Conservation (phyloP, 345 rosid genomes). For the Lepidium africanum region DNA sequence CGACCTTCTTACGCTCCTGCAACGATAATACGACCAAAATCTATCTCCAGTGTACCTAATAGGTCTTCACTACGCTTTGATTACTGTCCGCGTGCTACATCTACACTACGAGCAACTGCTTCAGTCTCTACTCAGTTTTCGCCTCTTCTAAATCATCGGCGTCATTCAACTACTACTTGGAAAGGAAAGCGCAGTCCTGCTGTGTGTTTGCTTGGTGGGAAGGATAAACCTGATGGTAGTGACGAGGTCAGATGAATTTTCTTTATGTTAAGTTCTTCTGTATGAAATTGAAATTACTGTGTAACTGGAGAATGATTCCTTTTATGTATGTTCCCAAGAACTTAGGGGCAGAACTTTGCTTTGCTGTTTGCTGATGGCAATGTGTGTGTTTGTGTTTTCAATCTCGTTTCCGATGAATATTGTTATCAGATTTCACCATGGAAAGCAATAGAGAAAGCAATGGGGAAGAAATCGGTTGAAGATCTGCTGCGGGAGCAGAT, state of each 20-base stretch:
- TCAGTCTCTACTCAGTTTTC: slow-evolving; percentile 15
- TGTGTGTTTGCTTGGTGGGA: slow-evolving; percentile 59
- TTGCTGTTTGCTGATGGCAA: background rate
- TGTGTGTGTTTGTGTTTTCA: background rate
- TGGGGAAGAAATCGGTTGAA: slow-evolving; percentile 51
- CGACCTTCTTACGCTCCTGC: slow-evolving; percentile 10
- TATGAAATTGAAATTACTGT: background rate
- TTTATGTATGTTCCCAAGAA: background rate
- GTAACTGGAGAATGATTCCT: background rate
- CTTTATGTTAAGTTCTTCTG: background rate
- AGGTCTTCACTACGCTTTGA: background rate
- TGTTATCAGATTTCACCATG: slow-evolving; percentile 45
- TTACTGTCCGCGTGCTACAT: background rate
- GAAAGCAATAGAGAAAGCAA: slow-evolving; percentile 51
- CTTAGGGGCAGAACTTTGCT: background rate
- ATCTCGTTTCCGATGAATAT: background rate
- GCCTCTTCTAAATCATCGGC: slow-evolving; percentile 19
- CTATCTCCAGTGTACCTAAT: background rate
- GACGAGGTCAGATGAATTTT: slow-evolving; percentile 23
- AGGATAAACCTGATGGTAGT: slow-evolving; percentile 41
- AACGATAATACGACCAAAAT: background rate
- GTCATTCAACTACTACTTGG: background rate
- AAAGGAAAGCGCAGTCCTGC: slow-evolving; percentile 24
- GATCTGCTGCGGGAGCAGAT: slow-evolving; percentile 61
- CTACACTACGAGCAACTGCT: slow-evolving; percentile 8